A percentile compares a stretch with the other conserved stretches of the same genome.
These are phyloP conservation scores for Agaricales sp. DNA, from an alignment of 1,284 basidiomycete genomes.

Conservation along the genomic window DNA sequence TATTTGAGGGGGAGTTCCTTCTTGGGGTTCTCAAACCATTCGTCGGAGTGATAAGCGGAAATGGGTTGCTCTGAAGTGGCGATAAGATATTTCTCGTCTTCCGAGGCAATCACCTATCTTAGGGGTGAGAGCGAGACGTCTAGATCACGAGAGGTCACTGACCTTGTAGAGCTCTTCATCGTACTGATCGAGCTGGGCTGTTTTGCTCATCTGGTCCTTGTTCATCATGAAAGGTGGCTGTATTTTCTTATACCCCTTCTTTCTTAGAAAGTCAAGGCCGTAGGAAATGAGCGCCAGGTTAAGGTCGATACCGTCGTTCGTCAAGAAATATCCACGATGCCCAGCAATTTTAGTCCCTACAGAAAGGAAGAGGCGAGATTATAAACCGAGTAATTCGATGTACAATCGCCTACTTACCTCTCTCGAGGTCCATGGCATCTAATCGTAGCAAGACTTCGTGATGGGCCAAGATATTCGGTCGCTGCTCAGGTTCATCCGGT, in stretches of 20 bases:
- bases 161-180: constrained; percentile 98
- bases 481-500: constrained; percentile 39
- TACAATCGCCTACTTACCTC: constrained; percentile 42
- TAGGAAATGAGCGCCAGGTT: constrained; percentile 96
- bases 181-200: constrained; percentile 95
- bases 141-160: constrained; percentile 7
- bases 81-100: constrained; percentile 98
- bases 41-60: constrained; percentile 89
- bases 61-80: constrained; percentile 99
- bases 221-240: constrained; percentile 99
- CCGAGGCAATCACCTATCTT: constrained; percentile 69
- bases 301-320: constrained; percentile 91
- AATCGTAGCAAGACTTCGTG: constrained; percentile 93
- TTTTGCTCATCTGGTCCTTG: constrained; percentile 95
- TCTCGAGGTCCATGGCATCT: constrained; percentile 93
- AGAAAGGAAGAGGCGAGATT: constrained; percentile 2
- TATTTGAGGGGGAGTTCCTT: constrained; percentile 85
- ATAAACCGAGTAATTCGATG: neutral
- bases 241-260: constrained; percentile 83
- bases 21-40: constrained; percentile 94
- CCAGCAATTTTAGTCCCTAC: constrained; percentile 88
- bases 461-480: constrained; percentile 81
- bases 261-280: constrained; percentile 87
- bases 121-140: constrained; percentile 1
- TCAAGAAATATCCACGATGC: constrained; percentile 95